phyloP scores from a whole-genome alignment of 2,329 filamentous ascomycete genomes.

The Aspergillus sp. region DNA sequence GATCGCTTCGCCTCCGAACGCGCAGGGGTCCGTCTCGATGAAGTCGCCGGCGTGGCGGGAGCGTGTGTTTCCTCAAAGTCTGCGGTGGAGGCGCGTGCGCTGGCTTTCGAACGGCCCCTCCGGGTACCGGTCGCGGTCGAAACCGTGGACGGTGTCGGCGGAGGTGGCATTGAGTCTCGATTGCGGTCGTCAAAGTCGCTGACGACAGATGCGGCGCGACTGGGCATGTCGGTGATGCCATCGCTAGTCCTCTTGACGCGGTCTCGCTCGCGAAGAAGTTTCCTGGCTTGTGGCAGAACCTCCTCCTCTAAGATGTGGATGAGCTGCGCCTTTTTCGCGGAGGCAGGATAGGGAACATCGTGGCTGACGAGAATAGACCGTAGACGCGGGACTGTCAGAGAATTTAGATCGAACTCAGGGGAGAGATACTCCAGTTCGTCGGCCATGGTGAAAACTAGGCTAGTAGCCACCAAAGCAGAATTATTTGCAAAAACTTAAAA shows the following conservation, averaged over 20 bases:
- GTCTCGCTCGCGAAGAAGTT: constrained; percentile 71
- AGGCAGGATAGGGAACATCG: constrained; percentile 79
- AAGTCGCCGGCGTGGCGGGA: constrained; percentile 26
- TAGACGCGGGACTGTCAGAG: constrained; percentile 81
- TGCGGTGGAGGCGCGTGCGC: constrained; percentile 45
- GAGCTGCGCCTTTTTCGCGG: constrained; percentile 87
- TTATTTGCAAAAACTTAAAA: background rate
- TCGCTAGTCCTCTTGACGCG: constrained; percentile 81
- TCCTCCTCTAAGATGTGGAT: constrained; percentile 79
- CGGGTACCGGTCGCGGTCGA: constrained; percentile 55
- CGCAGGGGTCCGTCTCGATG: constrained; percentile 31
- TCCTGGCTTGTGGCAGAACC: constrained; percentile 73
- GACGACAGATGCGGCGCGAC: constrained; percentile 62
- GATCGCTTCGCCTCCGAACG: constrained; percentile 35
- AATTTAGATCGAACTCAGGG: constrained; percentile 78
- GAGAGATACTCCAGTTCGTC: constrained; percentile 80
- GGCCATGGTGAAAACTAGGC: constrained; percentile 30
- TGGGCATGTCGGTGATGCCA: constrained; percentile 73
- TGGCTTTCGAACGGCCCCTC: constrained; percentile 52
- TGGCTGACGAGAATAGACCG: constrained; percentile 90
- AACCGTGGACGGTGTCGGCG: constrained; percentile 48
- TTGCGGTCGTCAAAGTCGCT: constrained; percentile 59
- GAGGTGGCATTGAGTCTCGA: constrained; percentile 45
- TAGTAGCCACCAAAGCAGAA: constrained; percentile 4
- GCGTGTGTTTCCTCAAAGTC: constrained; percentile 33